Conservation (phyloP, 306 rosid species). For the Astragalus membranaceus region DNA sequence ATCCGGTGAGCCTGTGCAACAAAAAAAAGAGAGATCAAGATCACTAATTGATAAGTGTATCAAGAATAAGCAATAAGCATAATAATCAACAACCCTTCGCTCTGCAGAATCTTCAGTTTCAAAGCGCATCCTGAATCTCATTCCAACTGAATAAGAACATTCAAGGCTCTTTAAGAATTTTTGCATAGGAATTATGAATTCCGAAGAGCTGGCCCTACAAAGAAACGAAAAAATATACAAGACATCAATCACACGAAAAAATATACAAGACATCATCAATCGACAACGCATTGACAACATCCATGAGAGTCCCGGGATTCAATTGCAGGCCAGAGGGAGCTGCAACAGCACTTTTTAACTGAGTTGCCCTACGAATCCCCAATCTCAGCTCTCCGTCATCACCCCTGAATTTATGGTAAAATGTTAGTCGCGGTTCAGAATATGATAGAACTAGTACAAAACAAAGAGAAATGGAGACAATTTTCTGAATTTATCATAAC, state of each 20-base stretch:
- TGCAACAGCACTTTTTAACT: conserved; percentile 54
- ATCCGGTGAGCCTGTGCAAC: conserved; percentile 63
- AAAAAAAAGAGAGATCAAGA: background rate
- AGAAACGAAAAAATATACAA: background rate
- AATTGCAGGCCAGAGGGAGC: conserved; percentile 47
- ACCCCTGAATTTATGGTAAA: conserved; percentile 45
- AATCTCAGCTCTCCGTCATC: conserved; percentile 85
- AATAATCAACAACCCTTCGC: conserved; percentile 52
- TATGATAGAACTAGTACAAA: background rate
- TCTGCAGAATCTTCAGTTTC: conserved; percentile 90
- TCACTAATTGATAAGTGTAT: background rate
- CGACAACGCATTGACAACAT: conserved; percentile 65
- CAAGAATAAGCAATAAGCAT: background rate
- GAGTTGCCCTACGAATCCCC: conserved; percentile 87
- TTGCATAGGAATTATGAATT: conserved; percentile 63
- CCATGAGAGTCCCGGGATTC: conserved; percentile 43
- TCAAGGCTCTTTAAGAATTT: conserved; percentile 65
- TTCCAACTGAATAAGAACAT: conserved; percentile 64
- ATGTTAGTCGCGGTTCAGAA: background rate
- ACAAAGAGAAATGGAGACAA: too few species aligned
- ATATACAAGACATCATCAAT: background rate
- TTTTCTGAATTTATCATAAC: too few species aligned
- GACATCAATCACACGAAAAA: background rate
- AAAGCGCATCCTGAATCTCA: conserved; percentile 86
- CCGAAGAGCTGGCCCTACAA: conserved; percentile 73